These are phyloP conservation scores for Phytophthora multivora DNA, from an alignment of 352 stramenopile genomes.

Conservation along the genomic window DNA sequence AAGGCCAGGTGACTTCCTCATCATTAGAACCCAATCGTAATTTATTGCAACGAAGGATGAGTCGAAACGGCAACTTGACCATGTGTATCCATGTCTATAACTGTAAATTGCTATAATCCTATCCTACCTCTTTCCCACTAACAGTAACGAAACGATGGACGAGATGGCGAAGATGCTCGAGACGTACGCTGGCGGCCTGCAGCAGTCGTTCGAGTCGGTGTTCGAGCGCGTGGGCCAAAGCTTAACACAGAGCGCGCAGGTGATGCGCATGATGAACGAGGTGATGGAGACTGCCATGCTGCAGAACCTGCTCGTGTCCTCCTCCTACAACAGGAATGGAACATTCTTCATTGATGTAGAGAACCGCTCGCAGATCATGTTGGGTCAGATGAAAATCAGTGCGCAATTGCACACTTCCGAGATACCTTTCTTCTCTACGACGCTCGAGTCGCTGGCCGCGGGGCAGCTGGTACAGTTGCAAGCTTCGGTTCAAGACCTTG, in stretches of 20 bases:
- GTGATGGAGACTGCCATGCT: slow-evolving; percentile 82
- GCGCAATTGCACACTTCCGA: slow-evolving; percentile 15
- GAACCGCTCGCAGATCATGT: slow-evolving; percentile 66
- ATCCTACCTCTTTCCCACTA: not conserved
- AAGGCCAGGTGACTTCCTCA: slow-evolving; percentile 40
- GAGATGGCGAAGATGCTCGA: slow-evolving; percentile 72
- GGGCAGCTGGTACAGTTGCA: slow-evolving; percentile 34
- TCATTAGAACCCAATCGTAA: slow-evolving; percentile 47
- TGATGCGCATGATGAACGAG: slow-evolving; percentile 87
- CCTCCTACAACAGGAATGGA: slow-evolving; percentile 24
- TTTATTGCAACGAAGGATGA: slow-evolving; percentile 51
- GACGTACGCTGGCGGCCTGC: slow-evolving; percentile 59
- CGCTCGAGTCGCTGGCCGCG: slow-evolving; percentile 29
- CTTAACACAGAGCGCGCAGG: slow-evolving; percentile 63
- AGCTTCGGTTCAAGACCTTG: slow-evolving; percentile 25
- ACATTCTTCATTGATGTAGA: slow-evolving; percentile 41
- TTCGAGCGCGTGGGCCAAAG: slow-evolving; percentile 74
- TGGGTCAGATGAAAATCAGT: slow-evolving; percentile 38
- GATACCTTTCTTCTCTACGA: slow-evolving; percentile 17
- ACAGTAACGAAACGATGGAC: slow-evolving; percentile 66
- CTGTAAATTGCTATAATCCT: not conserved
- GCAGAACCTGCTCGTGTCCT: slow-evolving; percentile 57
- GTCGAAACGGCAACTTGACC: slow-evolving; percentile 11
- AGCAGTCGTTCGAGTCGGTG: slow-evolving; percentile 75
- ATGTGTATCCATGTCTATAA: slow-evolving; percentile 14